A percentile compares a stretch with the other conserved stretches of the same genome.
Conservation (phyloP, 257 asterid species). For the Plantago major region DNA sequence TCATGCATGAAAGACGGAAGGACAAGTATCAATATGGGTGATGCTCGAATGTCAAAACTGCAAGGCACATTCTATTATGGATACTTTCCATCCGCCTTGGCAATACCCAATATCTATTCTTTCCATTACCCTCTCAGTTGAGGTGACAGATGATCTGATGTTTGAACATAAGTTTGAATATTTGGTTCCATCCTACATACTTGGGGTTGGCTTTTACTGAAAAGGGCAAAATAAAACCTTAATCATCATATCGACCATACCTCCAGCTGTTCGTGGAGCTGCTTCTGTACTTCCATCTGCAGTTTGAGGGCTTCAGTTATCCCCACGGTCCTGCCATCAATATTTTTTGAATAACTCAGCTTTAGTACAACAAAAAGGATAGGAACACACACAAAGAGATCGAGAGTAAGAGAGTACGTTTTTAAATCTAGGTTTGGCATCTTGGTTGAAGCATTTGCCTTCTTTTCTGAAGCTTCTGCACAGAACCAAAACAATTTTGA, state of each 20-base stretch:
- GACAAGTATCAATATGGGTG: too few species aligned
- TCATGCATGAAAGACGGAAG: too few species aligned
- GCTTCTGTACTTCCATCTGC: slow-evolving; percentile 92
- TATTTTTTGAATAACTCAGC: slow-evolving; percentile 4
- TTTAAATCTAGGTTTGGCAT: slow-evolving; percentile 54
- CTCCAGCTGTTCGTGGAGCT: slow-evolving; percentile 93
- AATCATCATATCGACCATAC: slow-evolving; percentile 29
- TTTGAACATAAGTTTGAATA: too few species aligned
- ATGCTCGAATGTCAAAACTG: too few species aligned
- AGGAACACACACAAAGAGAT: neutral
- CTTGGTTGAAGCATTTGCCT: slow-evolving; percentile 40
- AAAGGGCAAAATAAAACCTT: neutral
- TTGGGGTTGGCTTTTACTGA: too few species aligned
- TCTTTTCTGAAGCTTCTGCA: slow-evolving; percentile 53
- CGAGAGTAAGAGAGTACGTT: slow-evolving; percentile 43
- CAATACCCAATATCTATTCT: too few species aligned
- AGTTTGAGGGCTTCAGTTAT: slow-evolving; percentile 77
- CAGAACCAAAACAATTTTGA: slow-evolving; percentile 6
- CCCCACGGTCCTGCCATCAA: slow-evolving; percentile 57
- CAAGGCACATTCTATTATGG: too few species aligned
- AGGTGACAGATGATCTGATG: too few species aligned
- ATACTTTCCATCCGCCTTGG: too few species aligned
- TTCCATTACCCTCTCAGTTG: too few species aligned
- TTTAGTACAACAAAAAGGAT: slow-evolving; percentile 6
- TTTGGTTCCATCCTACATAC: too few species aligned